Conservation (phyloP, 73 alveolate genomes). For the Symbiodinium pilosum region DNA sequence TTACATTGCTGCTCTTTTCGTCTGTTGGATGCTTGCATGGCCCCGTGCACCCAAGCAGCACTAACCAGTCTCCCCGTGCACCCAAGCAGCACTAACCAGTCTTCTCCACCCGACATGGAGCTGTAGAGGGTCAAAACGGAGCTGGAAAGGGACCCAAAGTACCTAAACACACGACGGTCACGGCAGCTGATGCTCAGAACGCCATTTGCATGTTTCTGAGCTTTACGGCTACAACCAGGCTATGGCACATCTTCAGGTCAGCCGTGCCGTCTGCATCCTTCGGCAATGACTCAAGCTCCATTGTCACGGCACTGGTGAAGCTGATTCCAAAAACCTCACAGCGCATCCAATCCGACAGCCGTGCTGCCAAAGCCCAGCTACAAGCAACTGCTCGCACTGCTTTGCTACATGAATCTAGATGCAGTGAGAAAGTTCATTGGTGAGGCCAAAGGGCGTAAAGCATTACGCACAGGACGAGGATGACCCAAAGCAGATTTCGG, state of each 20-base stretch:
- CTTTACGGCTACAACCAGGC: too few relatives aligned
- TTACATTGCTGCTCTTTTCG: too few relatives aligned
- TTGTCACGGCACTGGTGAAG: conserved; percentile 71
- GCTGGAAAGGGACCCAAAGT: conserved; percentile 74
- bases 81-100: conserved; percentile 71
- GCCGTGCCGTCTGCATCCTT: neutral
- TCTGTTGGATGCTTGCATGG: too few relatives aligned
- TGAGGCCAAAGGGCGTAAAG: conserved; percentile 3
- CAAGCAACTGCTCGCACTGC: neutral
- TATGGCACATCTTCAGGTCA: neutral
- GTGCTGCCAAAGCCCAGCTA: neutral
- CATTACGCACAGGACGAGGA: conserved; percentile 64
- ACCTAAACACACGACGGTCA: conserved; percentile 27
- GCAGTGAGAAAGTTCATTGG: neutral
- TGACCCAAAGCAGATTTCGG: conserved; percentile 80
- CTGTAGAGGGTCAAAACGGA: conserved; percentile 73
- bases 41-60: too few relatives aligned
- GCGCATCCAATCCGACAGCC: neutral
- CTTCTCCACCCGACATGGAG: conserved; percentile 91
- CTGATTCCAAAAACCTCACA: conserved; percentile 87
- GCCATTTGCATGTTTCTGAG: too few relatives aligned
- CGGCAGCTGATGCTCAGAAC: neutral
- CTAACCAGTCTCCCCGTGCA: neutral
- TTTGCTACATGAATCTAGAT: neutral
- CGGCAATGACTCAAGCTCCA: conserved; percentile 5